Evolutionary conservation across 371 early-diverging fungal genomes (phyloP).

Genomic region (Apophysomyces elegans): DNA sequence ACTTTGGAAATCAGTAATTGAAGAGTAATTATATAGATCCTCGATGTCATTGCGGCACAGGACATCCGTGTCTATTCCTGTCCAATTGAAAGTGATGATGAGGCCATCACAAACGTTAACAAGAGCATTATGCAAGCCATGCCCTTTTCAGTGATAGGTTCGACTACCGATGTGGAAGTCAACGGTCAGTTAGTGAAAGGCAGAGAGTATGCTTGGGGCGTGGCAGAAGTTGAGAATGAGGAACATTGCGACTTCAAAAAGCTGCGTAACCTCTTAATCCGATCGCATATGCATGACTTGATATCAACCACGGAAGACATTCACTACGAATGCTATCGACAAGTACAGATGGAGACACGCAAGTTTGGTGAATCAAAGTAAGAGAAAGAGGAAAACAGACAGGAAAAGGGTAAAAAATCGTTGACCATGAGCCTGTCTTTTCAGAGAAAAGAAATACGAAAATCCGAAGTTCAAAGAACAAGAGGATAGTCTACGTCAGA

Average conservation of each 20-base stretch:
- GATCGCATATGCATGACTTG: slow-evolving; percentile 92
- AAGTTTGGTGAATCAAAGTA: slow-evolving; percentile 81
- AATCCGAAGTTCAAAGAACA: slow-evolving; percentile 92
- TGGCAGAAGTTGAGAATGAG: slow-evolving; percentile 89
- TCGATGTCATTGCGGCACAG: slow-evolving; percentile 74
- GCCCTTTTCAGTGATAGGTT: slow-evolving; percentile 95
- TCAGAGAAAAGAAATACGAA: slow-evolving; percentile 70
- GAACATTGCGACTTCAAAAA: slow-evolving; percentile 90
- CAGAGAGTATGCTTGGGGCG: slow-evolving; percentile 93
- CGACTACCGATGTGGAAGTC: slow-evolving; percentile 75
- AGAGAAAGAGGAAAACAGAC: background rate
- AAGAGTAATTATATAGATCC: slow-evolving; percentile 46
- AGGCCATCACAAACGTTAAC: slow-evolving; percentile 74
- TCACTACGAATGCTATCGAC: slow-evolving; percentile 90
- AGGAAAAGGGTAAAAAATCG: too few relatives aligned
- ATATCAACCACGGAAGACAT: slow-evolving; percentile 84
- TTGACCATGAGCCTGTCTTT: background rate
- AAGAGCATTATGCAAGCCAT: slow-evolving; percentile 81
- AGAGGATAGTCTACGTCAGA: slow-evolving; percentile 89
- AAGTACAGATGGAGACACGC: slow-evolving; percentile 79
- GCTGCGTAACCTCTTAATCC: slow-evolving; percentile 88
- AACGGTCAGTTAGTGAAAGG: slow-evolving; percentile 81
- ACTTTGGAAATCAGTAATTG: background rate
- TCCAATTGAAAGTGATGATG: slow-evolving; percentile 84
- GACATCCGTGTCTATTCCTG: slow-evolving; percentile 76